A percentile compares a stretch with the other conserved stretches of the same genome.
These are phyloP conservation scores for Kodamaea alishanica DNA, from an alignment of 1,139 yeast genomes.

Conservation along the genomic window DNA sequence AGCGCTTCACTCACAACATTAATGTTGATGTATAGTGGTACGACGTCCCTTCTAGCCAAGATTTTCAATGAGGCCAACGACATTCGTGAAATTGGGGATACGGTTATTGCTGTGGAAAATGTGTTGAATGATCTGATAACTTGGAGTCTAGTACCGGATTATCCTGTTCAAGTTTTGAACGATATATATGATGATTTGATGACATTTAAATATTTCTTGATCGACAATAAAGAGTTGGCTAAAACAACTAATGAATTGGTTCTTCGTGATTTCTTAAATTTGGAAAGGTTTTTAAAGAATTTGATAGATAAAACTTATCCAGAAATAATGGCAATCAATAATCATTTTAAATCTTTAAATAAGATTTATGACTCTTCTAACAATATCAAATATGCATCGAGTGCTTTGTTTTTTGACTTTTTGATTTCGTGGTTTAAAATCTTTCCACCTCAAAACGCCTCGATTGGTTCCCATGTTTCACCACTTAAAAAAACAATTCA, in stretches of 20 bases:
- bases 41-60: conserved; percentile 31
- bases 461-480: conserved; percentile 26
- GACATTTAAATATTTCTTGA: conserved; percentile 21
- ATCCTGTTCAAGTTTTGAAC: conserved; percentile 28
- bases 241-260: conserved; percentile 10
- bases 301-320: conserved; percentile 29
- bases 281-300: conserved; percentile 29
- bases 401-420: conserved; percentile 30
- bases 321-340: conserved; percentile 24
- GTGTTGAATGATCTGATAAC: conserved; percentile 26
- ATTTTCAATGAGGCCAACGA: conserved; percentile 22
- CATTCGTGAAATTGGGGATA: conserved; percentile 22
- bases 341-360: conserved; percentile 17
- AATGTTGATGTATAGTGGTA: conserved; percentile 33
- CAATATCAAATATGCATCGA: conserved; percentile 22
- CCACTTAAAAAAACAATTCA: conserved; percentile 34
- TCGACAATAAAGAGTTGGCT: conserved; percentile 11
- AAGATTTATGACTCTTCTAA: conserved; percentile 14
- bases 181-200: conserved; percentile 25
- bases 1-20: conserved; percentile 34
- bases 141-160: conserved; percentile 32
- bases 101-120: conserved; percentile 25
- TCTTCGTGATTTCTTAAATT: conserved; percentile 19
- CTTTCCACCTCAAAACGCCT: conserved; percentile 32
- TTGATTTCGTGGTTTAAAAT: conserved; percentile 34